phyloP scores from a whole-genome alignment of 352 stramenopile genomes.

The Globisporangium cystogenes region DNA sequence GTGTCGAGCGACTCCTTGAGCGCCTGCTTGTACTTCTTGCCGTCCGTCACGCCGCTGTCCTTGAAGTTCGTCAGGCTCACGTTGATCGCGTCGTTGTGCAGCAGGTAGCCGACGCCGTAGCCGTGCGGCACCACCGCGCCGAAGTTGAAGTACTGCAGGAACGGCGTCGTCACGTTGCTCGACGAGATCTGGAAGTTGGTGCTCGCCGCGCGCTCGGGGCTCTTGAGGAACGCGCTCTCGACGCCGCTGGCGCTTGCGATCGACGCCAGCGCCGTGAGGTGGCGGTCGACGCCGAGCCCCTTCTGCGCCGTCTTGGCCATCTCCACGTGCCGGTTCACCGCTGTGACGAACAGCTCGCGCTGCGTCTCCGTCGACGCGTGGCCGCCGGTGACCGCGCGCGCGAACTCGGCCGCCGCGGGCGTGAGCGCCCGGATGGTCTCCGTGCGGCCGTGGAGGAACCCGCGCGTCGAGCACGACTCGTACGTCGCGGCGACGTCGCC shows the following conservation, averaged over 20 bases:
- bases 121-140: slow-evolving; percentile 82
- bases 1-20: slow-evolving; percentile 67
- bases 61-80: slow-evolving; percentile 88
- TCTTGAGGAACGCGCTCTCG: slow-evolving; percentile 71
- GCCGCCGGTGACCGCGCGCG: slow-evolving; percentile 44
- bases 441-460: slow-evolving; percentile 89
- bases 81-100: slow-evolving; percentile 81
- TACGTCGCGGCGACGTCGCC: slow-evolving; percentile 80
- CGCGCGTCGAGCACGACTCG: slow-evolving; percentile 90
- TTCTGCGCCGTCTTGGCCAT: slow-evolving; percentile 88
- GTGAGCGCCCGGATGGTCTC: slow-evolving; percentile 90
- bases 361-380: slow-evolving; percentile 34
- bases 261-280: slow-evolving; percentile 77
- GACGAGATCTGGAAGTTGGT: slow-evolving; percentile 89
- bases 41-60: slow-evolving; percentile 60
- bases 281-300: slow-evolving; percentile 83
- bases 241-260: slow-evolving; percentile 60
- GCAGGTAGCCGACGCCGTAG: slow-evolving; percentile 89
- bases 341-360: slow-evolving; percentile 57
- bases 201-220: slow-evolving; percentile 67
- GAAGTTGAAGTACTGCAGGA: slow-evolving; percentile 89
- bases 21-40: slow-evolving; percentile 60
- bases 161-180: slow-evolving; percentile 88
- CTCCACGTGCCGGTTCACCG: slow-evolving; percentile 82
- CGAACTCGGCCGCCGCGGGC: slow-evolving; percentile 62